Conservation (phyloP, 1,284 basidiomycete species). For the Melanopsichium pennsylvanicum region DNA sequence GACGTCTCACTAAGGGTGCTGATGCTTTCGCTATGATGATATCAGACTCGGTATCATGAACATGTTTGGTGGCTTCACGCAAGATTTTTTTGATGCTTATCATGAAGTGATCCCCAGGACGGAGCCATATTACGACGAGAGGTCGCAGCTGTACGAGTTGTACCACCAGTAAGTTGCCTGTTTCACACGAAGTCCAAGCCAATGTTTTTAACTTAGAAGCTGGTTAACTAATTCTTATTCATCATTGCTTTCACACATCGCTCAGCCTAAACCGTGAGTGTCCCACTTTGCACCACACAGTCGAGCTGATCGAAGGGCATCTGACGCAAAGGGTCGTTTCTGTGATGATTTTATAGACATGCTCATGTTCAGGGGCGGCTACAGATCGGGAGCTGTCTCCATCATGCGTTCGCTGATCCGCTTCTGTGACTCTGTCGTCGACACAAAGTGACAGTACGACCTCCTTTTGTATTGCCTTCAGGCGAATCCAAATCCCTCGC, state of each 20-base stretch:
- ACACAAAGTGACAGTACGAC: neutral
- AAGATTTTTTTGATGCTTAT: constrained; percentile 45
- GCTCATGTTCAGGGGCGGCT: constrained; percentile 39
- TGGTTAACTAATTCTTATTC: neutral
- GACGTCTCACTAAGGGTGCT: too few relatives aligned
- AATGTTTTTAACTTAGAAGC: neutral
- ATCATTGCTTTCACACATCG: neutral
- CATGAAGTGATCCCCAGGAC: constrained; percentile 24
- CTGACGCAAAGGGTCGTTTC: too few relatives aligned
- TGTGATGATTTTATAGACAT: constrained; percentile 4
- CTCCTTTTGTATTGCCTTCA: constrained; percentile 1
- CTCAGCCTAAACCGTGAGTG: constrained; percentile 32
- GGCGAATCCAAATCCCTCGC: constrained; percentile 65
- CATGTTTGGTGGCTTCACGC: constrained; percentile 44
- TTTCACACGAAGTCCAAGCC: neutral
- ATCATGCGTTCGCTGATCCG: constrained; percentile 39
- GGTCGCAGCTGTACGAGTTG: constrained; percentile 33
- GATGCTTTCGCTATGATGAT: too few relatives aligned
- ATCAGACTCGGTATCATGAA: constrained; percentile 43
- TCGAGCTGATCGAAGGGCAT: too few relatives aligned
- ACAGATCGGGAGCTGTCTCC: constrained; percentile 36
- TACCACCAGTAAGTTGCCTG: constrained; percentile 38
- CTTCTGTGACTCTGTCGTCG: constrained; percentile 11
- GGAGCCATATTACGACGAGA: constrained; percentile 30
- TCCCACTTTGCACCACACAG: neutral